Conservation (phyloP, 1,139 yeast genomes). For the Debaryomyces psychrophilus region DNA sequence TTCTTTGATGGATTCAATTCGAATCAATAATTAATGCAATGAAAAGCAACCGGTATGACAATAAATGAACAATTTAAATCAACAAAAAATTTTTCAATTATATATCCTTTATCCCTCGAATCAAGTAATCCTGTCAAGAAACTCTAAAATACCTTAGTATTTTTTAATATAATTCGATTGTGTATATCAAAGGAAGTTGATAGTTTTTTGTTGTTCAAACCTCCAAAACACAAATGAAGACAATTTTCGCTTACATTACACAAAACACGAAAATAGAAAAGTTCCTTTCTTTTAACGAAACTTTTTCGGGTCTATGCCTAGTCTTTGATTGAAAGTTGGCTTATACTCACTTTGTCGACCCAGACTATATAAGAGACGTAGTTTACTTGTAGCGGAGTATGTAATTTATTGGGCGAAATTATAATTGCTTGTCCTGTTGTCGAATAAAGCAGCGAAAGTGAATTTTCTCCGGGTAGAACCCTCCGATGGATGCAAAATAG, state of each 20-base stretch:
- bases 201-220: slow-evolving; percentile 10
- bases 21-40: slow-evolving; percentile 2
- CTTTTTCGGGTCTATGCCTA: background rate
- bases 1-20: background rate
- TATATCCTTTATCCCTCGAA: slow-evolving; percentile 1
- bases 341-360: too few relatives aligned
- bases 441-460: too few relatives aligned
- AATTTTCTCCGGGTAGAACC: too few relatives aligned
- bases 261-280: slow-evolving; percentile 6
- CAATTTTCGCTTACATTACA: slow-evolving; percentile 5
- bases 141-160: slow-evolving; percentile 1
- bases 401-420: too few relatives aligned
- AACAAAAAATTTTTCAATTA: background rate
- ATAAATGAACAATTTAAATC: background rate
- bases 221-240: slow-evolving; percentile 9
- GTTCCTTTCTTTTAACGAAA: background rate
- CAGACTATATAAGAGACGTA: too few relatives aligned
- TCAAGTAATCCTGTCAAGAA: slow-evolving; percentile 1
- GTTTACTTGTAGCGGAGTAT: too few relatives aligned
- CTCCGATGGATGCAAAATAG: too few relatives aligned
- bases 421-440: too few relatives aligned
- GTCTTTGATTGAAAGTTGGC: too few relatives aligned
- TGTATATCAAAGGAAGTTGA: slow-evolving; percentile 1
- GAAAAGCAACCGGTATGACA: slow-evolving; percentile 2
- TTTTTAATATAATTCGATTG: slow-evolving; percentile 1